Percentiles rank a stretch among this genome's conserved stretches.
Evolutionary conservation across 345 rosid genomes (phyloP).

Genomic region (Linum lewisii): DNA sequence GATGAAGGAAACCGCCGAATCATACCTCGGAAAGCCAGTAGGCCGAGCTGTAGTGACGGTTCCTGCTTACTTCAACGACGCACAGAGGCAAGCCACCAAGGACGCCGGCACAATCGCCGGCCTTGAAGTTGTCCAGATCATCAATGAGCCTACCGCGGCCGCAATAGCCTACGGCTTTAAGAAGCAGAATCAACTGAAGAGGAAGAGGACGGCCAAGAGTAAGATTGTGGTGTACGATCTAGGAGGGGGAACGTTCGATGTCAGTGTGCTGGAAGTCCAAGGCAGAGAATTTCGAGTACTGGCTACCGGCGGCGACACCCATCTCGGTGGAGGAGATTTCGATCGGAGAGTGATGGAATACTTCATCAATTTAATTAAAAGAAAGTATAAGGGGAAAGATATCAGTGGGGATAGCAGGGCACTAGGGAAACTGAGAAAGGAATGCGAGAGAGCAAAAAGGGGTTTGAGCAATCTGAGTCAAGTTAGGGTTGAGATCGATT

Average conservation of each 20-base stretch:
- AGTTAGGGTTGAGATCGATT: no score
- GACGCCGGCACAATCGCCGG: constrained; percentile 31
- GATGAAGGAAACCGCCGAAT: no score
- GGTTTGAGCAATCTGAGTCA: constrained; percentile 43
- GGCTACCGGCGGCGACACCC: constrained; percentile 47
- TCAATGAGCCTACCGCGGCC: constrained; percentile 53
- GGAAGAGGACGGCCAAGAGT: constrained; percentile 19
- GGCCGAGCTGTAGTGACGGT: constrained; percentile 50
- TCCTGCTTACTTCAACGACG: constrained; percentile 41
- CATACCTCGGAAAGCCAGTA: constrained; percentile 41
- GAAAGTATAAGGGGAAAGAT: constrained; percentile 36
- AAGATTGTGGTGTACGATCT: constrained; percentile 33
- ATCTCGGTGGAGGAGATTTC: no score
- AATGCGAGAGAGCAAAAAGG: constrained; percentile 48
- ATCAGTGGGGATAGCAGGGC: constrained; percentile 38
- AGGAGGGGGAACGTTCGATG: no score
- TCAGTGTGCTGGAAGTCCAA: constrained; percentile 37
- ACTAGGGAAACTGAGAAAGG: constrained; percentile 40
- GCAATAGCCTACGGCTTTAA: constrained; percentile 44
- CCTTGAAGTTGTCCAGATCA: constrained; percentile 41
- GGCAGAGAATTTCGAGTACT: constrained; percentile 41
- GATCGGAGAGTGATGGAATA: no score
- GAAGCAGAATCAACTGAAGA: constrained; percentile 20
- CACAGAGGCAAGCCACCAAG: constrained; percentile 33
- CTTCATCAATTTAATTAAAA: constrained; percentile 37